Evolutionary conservation across 2,329 filamentous ascomycete genomes (phyloP).

Genomic region (Clonostachys rosea): DNA sequence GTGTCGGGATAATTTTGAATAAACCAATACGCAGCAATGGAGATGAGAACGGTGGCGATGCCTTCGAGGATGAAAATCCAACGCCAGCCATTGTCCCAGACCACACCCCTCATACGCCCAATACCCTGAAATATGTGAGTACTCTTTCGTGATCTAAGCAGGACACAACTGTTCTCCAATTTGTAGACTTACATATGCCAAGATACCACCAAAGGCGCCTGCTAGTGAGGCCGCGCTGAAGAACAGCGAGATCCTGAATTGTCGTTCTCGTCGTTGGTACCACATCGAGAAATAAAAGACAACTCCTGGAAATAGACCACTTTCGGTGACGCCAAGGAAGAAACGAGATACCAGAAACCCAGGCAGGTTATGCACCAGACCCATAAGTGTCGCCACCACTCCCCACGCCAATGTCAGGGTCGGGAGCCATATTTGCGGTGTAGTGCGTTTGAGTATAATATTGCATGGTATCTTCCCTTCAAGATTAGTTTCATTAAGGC

Average conservation of each 20-base stretch:
- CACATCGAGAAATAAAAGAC: conserved; percentile 48
- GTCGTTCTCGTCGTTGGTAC: conserved; percentile 49
- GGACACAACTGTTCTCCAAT: conserved; percentile 60
- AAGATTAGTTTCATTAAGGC: conserved; percentile 6
- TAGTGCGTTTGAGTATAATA: conserved; percentile 66
- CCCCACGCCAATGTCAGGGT: conserved; percentile 57
- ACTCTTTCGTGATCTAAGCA: conserved; percentile 15
- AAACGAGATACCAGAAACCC: conserved; percentile 50
- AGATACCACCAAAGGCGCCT: conserved; percentile 51
- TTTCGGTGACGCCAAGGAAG: conserved; percentile 53
- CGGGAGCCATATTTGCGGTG: conserved; percentile 71
- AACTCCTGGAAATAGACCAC: conserved; percentile 51
- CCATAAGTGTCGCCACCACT: conserved; percentile 45
- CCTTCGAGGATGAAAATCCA: conserved; percentile 62
- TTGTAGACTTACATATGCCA: conserved; percentile 44
- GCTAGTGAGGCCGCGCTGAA: conserved; percentile 50
- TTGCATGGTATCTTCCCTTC: conserved; percentile 38
- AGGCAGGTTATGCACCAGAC: conserved; percentile 38
- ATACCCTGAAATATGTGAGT: conserved; percentile 33
- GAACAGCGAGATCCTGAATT: conserved; percentile 51
- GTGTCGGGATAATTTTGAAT: conserved; percentile 63
- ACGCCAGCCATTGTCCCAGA: conserved; percentile 48
- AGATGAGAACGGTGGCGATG: conserved; percentile 47
- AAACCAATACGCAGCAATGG: conserved; percentile 48
- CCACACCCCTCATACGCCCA: conserved; percentile 45